These are phyloP conservation scores for Silene latifolia DNA, from an alignment of 148 eudicot genomes.

Conservation along the genomic window DNA sequence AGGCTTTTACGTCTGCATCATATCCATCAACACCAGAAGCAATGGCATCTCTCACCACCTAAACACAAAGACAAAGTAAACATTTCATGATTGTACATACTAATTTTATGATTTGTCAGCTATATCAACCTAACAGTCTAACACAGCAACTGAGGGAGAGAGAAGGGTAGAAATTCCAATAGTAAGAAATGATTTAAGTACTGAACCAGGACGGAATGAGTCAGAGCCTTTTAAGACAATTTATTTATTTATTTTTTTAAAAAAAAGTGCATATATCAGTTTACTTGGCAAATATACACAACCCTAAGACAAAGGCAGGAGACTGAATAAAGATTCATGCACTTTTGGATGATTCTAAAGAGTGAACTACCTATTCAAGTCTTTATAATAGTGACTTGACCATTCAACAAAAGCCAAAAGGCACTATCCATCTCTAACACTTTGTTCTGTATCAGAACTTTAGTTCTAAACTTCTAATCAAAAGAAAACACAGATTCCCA, in stretches of 20 bases:
- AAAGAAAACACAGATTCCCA: not conserved
- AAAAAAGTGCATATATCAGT: not conserved
- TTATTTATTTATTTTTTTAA: too few relatives aligned
- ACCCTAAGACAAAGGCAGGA: not conserved
- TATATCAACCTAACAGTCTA: not conserved
- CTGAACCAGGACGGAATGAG: not conserved
- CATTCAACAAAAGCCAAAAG: not conserved
- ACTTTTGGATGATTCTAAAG: not conserved
- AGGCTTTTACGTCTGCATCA: constrained; percentile 59
- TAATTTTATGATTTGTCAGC: not conserved
- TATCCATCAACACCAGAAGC: constrained; percentile 85
- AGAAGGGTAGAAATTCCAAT: too few relatives aligned
- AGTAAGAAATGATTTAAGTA: not conserved
- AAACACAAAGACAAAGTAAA: constrained; percentile 16
- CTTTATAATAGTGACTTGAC: not conserved
- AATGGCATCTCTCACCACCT: constrained; percentile 84
- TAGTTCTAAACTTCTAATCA: not conserved
- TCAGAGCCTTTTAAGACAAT: not conserved
- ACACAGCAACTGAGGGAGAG: too few relatives aligned
- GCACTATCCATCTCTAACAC: not conserved
- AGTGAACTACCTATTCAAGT: not conserved
- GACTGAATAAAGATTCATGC: not conserved
- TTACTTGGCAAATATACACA: not conserved
- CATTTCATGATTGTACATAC: constrained; percentile 6
- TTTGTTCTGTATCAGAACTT: not conserved